Evolutionary conservation across 192 early-diverging fungal species (phyloP), one percentile per base, ranked within the genome.

Genomic region (Cetraspora pellucida): DNA sequence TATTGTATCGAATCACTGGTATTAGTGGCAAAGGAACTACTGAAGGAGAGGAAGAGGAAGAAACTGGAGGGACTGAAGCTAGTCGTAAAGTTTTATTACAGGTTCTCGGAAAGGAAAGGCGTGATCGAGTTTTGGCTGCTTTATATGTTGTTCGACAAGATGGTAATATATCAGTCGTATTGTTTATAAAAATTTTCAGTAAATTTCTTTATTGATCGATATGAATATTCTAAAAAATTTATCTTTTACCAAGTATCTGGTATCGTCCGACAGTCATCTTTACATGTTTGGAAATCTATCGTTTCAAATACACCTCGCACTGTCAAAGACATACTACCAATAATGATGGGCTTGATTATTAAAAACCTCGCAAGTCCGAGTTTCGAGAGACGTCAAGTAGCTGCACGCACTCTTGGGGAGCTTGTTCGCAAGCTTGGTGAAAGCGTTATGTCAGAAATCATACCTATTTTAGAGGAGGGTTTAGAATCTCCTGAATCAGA

Each of bases 281-380:
- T 97, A 57, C 85, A 89, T 58, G 96, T 99, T 31, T 99, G 98
- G 98, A 98, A 98, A 88, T 86, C 88, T 65, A 87, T 99, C 75
- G 96, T 98, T 19, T 87, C 84, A 81, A 98, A 99, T 83, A 99
- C 97, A 71, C 98, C 98, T 70, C 91, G 96, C 59, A 97, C 96
- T 8, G 86, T 98, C 76, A 96, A 95, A 87, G 96, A 98, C 79
- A 97, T 97, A 70, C 79, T 99, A 80, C 88, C 93, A 19, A 81
- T 90, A 7, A 91, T 98, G 84, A 98, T 99, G 95, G 85, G 90
- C 23, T 93, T 97, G 80, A 89, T 99, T 28, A 91, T 98, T 52
- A 87, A 83, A 16, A 91, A 87, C 50, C 86, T 99, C 63, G 91
- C 94, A 3, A 88, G 89, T 76, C 83, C 85, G n/a, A 87, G 84